Conservation (phyloP, 176 grass and related monocot genomes). For the Ensete ventricosum region DNA sequence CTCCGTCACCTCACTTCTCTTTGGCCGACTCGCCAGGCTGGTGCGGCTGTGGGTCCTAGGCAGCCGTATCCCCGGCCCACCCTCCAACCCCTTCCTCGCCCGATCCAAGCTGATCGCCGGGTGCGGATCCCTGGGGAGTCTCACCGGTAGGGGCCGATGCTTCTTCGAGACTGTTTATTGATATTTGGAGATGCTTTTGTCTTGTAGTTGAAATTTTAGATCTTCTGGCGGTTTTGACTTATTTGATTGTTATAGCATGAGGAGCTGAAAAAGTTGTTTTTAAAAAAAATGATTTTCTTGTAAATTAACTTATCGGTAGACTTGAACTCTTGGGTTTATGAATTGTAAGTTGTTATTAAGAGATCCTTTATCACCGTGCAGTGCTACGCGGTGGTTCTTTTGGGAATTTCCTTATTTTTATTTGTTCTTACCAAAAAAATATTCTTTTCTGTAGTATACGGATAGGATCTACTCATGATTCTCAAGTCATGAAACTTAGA, state of each 20-base stretch:
- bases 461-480: background rate
- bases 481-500: background rate
- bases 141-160: constrained; percentile 27
- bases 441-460: background rate
- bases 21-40: constrained; percentile 33
- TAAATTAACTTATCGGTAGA: background rate
- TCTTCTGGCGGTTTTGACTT: background rate
- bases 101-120: constrained; percentile 27
- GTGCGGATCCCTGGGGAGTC: constrained; percentile 42
- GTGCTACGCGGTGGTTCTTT: background rate
- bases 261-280: background rate
- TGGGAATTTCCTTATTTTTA: background rate
- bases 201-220: background rate
- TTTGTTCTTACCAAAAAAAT: background rate
- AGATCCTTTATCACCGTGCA: too few relatives aligned
- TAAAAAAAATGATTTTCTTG: background rate
- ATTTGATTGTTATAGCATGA: background rate
- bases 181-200: background rate
- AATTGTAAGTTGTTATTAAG: background rate
- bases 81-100: constrained; percentile 12
- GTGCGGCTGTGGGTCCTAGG: constrained; percentile 59
- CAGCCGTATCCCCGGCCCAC: constrained; percentile 54
- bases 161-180: background rate
- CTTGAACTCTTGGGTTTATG: background rate
- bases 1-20: constrained; percentile 42